Evolutionary conservation across 2,329 filamentous ascomycete genomes (phyloP).

Genomic region (Ramularia endophylla): DNA sequence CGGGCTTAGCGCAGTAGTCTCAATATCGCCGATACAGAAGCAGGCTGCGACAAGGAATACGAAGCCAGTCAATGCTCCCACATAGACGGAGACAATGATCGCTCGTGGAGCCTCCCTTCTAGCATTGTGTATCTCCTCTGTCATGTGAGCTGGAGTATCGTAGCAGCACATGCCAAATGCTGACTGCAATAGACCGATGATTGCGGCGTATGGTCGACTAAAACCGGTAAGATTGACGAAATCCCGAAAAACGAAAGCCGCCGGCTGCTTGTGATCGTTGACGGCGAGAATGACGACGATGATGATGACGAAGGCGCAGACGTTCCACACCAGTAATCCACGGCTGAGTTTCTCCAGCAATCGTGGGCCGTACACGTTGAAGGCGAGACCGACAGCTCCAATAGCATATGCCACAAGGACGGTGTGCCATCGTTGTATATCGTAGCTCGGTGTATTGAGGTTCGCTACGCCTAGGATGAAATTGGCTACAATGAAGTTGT

Average conservation of each 20-base stretch:
- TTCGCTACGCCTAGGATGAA: constrained; percentile 52
- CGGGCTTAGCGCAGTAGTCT: too few species aligned
- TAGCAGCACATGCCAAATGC: constrained; percentile 52
- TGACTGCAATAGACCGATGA: constrained; percentile 50
- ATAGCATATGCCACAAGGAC: constrained; percentile 49
- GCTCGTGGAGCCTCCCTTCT: too few species aligned
- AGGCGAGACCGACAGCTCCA: constrained; percentile 37
- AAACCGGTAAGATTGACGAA: constrained; percentile 53
- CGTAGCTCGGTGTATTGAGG: constrained; percentile 46
- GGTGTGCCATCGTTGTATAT: constrained; percentile 52
- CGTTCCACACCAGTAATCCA: constrained; percentile 49
- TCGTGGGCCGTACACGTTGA: constrained; percentile 48
- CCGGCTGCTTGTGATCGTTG: constrained; percentile 49
- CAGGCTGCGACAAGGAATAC: too few species aligned
- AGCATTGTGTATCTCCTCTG: too few species aligned
- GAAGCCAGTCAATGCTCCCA: too few species aligned
- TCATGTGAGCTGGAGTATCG: constrained; percentile 44
- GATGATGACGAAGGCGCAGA: constrained; percentile 48
- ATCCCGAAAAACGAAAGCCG: constrained; percentile 50
- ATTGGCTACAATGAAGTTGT: constrained; percentile 50
- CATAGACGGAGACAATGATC: too few species aligned
- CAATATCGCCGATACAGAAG: too few species aligned
- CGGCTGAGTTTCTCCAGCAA: constrained; percentile 48
- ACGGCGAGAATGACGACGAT: constrained; percentile 48
- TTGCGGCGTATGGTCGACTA: constrained; percentile 44